Evolutionary conservation across 2,329 filamentous ascomycete genomes (phyloP), one percentile per base, ranked within the genome.

Genomic region (Fusarium oxysporum): DNA sequence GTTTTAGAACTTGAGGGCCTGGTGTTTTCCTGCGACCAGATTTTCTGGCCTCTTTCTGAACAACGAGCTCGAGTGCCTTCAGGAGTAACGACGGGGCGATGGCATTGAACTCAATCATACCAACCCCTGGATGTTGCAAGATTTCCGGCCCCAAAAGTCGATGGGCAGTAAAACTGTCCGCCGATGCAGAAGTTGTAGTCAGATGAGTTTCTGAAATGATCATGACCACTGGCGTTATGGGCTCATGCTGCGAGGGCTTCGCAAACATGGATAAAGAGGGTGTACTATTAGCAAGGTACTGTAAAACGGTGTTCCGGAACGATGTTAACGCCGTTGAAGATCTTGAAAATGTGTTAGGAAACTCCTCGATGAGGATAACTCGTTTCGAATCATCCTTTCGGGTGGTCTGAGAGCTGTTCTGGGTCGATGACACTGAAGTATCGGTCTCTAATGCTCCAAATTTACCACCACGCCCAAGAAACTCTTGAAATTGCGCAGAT

Each of bases 131-230:
- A 81, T 98, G 95, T 45, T 92, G 91, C 19, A 94, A 86, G 47
- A 99, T 93, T 72, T 96, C 93, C 0, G 95, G 92, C 0, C 97
- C 96, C 6, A 99, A 89, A 23, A 99, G 84, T 30, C 95, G 91
- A 83, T 98, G 94, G 1, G 94, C 94, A 2, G 96, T 99, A 77
- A 98, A 95, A 81, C 93, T 98, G 78, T 98, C 95, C 17, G 94
- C 91, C 14, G 93, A 91, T 4, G 95, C 92, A 6, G 93, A 95
- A 12, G 92, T 95, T 3, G 95, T 96, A 1, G 93, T 96, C 21
- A 97, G 84, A 19, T 97, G 85, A 0, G 94, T 97, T 81, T 99
- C 96, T 1, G 96, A 98, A 56, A 99, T 91, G 65, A 99, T 89
- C 84, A 99, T 91, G 37, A 99, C 89, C 40, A 98, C 86, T 0